Conservation (phyloP, 1,284 basidiomycete genomes). For the Sporisorium iseilematis-ciliati region DNA sequence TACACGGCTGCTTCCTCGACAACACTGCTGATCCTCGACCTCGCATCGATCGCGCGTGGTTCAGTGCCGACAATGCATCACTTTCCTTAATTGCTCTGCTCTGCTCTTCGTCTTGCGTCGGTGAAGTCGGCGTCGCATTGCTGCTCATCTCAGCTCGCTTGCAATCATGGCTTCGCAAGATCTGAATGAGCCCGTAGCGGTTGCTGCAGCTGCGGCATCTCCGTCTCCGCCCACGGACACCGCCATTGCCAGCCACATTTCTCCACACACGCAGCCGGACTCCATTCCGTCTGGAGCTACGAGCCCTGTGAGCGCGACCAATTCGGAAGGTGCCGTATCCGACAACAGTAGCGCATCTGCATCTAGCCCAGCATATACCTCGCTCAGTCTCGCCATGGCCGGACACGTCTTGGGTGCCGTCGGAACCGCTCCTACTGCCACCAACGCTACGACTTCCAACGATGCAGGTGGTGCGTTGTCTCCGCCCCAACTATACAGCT, state of each 20-base stretch:
- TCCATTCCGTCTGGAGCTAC: neutral
- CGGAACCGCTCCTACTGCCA: constrained; percentile 1
- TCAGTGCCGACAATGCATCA: constrained; percentile 18
- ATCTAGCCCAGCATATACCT: constrained; percentile 16
- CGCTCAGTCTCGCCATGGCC: constrained; percentile 38
- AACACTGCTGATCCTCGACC: neutral
- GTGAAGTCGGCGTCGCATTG: too few relatives aligned
- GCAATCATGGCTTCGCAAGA: constrained; percentile 19
- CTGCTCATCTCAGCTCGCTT: neutral
- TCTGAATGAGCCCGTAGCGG: neutral
- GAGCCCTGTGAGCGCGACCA: too few relatives aligned
- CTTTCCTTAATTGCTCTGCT: constrained; percentile 5
- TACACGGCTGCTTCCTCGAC: neutral
- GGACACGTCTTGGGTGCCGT: constrained; percentile 27
- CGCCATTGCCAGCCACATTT: neutral
- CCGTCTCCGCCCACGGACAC: neutral
- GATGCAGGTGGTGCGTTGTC: neutral
- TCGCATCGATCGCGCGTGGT: constrained; percentile 3
- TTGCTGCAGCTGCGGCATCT: neutral
- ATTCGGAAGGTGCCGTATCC: neutral
- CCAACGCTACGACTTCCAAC: neutral
- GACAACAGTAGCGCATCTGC: constrained; percentile 11
- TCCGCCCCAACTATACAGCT: constrained; percentile 34
- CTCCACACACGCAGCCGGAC: neutral
- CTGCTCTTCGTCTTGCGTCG: constrained; percentile 3